Conservation (phyloP, 345 rosid species). For the Pugionium dolabratum region DNA sequence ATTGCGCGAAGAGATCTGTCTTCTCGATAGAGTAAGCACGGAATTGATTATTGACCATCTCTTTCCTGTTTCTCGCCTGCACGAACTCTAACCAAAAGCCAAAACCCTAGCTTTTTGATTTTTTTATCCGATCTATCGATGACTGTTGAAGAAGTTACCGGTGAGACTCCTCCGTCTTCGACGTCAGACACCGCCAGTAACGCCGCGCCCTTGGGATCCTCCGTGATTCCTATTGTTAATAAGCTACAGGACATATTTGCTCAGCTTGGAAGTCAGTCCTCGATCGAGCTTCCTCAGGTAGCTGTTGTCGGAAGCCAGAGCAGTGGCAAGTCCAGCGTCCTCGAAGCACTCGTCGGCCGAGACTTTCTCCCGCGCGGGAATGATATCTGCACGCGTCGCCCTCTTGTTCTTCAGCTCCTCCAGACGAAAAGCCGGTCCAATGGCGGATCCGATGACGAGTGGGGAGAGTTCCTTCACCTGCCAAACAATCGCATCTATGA, state of each 20-base stretch:
- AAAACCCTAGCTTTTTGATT: slow-evolving; percentile 22
- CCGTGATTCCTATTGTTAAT: slow-evolving; percentile 92
- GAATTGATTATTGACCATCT: slow-evolving; percentile 27
- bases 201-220: slow-evolving; percentile 68
- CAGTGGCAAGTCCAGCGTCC: slow-evolving; percentile 98
- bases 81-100: slow-evolving; percentile 12
- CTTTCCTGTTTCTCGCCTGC: slow-evolving; percentile 8
- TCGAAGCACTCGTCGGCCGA: slow-evolving; percentile 95
- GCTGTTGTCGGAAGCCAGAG: slow-evolving; percentile 99
- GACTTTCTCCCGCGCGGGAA: slow-evolving; percentile 92
- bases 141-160: slow-evolving; percentile 33
- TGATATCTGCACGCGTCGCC: slow-evolving; percentile 95
- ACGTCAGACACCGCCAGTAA: slow-evolving; percentile 21
- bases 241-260: slow-evolving; percentile 96
- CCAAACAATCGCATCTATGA: slow-evolving; percentile 78
- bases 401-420: slow-evolving; percentile 89
- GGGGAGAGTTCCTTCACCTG: slow-evolving; percentile 92
- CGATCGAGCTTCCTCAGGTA: slow-evolving; percentile 97
- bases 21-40: slow-evolving; percentile 23
- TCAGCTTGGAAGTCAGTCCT: slow-evolving; percentile 86
- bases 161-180: slow-evolving; percentile 35
- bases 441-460: slow-evolving; percentile 78
- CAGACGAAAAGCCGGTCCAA: slow-evolving; percentile 70
- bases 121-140: slow-evolving; percentile 31
- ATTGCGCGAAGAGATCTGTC: slow-evolving; percentile 9